Percentiles rank a stretch among this genome's conserved stretches.
phyloP scores from a whole-genome alignment of 805 yeast species.

The Torulaspora maleeae region DNA sequence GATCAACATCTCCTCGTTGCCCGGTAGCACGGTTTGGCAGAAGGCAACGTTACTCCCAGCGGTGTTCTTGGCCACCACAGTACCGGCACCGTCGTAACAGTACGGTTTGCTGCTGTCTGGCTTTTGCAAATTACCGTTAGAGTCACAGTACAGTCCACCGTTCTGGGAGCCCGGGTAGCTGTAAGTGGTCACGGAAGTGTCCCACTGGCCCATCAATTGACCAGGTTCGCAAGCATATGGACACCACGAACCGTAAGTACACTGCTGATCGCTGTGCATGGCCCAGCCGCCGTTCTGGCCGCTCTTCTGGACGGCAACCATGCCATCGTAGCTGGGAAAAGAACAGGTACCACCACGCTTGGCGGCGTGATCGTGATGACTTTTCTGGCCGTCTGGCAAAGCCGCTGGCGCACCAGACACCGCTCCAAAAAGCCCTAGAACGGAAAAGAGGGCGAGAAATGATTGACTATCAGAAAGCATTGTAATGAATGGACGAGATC shows the following conservation, averaged over 20 bases:
- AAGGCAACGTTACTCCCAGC: slow-evolving; percentile 64
- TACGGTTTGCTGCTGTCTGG: slow-evolving; percentile 54
- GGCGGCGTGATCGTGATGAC: slow-evolving; percentile 20
- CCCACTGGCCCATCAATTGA: slow-evolving; percentile 85
- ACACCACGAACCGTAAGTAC: slow-evolving; percentile 76
- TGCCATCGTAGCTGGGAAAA: slow-evolving; percentile 63
- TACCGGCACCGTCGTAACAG: slow-evolving; percentile 75
- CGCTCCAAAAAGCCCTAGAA: slow-evolving; percentile 8
- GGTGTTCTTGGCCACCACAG: slow-evolving; percentile 56
- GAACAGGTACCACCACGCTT: slow-evolving; percentile 47
- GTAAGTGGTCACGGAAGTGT: slow-evolving; percentile 65
- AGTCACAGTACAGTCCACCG: slow-evolving; percentile 79
- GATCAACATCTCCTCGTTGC: slow-evolving; percentile 90
- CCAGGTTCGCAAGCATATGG: slow-evolving; percentile 93
- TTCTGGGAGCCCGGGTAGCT: slow-evolving; percentile 71
- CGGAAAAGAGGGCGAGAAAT: slow-evolving; percentile 8
- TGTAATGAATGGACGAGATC: slow-evolving; percentile 6
- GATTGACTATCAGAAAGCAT: slow-evolving; percentile 12
- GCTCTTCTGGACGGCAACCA: slow-evolving; percentile 60
- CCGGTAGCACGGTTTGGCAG: slow-evolving; percentile 91
- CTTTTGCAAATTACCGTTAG: slow-evolving; percentile 60
- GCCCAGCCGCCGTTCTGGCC: slow-evolving; percentile 83
- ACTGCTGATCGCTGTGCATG: slow-evolving; percentile 64
- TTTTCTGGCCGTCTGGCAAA: slow-evolving; percentile 14
- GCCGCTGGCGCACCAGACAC: slow-evolving; percentile 19